Evolutionary conservation across 805 yeast species (phyloP), one percentile per base, ranked within the genome.

Genomic region (Nakazawaea wyomingensis): DNA sequence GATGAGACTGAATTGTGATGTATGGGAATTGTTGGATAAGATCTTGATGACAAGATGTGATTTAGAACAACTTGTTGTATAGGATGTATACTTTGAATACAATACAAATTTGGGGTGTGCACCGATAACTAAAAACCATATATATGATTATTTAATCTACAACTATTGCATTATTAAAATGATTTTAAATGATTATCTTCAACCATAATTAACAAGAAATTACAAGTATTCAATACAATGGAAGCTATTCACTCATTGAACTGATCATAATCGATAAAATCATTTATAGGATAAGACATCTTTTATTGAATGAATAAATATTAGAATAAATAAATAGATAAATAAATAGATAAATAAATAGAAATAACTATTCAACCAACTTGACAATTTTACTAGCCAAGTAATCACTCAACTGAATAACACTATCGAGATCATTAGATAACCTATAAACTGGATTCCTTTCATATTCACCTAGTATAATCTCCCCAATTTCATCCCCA

Each of bases 401-500:
- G 48, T 58, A 65, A 21, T 82, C 86, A 40, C 79, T 72, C 36
- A 82, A 61, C 39, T 61, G 66, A 20, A 77, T 61, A 19, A 76
- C 60, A 27, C 85, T 85, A 35, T 71, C n/a, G 68, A 3, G 51
- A 11, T 72, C 46, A 16, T 37, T 66, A 13, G 73, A n/a, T 62
- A 80, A 45, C 14, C 85, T 64, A 57, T 85, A 85, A 69, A 80
- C 64, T 14, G 60, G 53, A 55, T 86, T 85, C 4, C 60, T 53
- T 55, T 85, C 78, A 51, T 78, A 86, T 16, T 78, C 65, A 1
- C 62, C 72, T 1, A 68, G 66, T 2, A 77, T 63, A 46, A 86
- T 82, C 34, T 67, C 65, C 1, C 86, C 85, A 3, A 67, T 55
- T 1, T 48, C 59, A 48, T 74, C 74, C 2, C 85, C 83, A 48